These are phyloP conservation scores for Symmetrospora coprosmae DNA, from an alignment of 768 basidiomycete genomes.

Conservation along the genomic window DNA sequence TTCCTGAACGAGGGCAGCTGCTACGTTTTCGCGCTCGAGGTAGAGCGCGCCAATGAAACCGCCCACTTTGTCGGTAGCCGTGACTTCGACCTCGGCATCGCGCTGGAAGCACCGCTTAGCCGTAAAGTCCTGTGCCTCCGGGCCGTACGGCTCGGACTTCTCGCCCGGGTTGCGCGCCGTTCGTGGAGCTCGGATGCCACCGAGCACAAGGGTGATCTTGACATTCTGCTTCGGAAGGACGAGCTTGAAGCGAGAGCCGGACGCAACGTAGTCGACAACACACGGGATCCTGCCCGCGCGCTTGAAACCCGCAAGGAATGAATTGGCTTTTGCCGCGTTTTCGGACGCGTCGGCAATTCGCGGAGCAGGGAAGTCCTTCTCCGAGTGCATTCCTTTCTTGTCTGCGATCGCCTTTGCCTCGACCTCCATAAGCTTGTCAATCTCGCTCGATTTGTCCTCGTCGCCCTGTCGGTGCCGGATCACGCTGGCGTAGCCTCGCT, in stretches of 20 bases:
- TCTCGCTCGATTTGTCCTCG: slow-evolving; percentile 83
- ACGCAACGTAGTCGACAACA: slow-evolving; percentile 80
- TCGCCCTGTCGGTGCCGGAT: slow-evolving; percentile 84
- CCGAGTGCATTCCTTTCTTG: slow-evolving; percentile 71
- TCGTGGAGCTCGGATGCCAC: slow-evolving; percentile 82
- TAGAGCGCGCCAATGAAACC: slow-evolving; percentile 45
- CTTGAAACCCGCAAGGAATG: slow-evolving; percentile 83
- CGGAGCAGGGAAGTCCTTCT: slow-evolving; percentile 67
- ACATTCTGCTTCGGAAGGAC: slow-evolving; percentile 47
- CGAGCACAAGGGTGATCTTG: slow-evolving; percentile 77
- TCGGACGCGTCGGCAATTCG: slow-evolving; percentile 84
- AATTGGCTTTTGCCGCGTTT: slow-evolving; percentile 59
- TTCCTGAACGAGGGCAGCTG: slow-evolving; percentile 65
- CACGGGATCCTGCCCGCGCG: slow-evolving; percentile 68
- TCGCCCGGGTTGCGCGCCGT: slow-evolving; percentile 62
- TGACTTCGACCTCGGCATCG: slow-evolving; percentile 84
- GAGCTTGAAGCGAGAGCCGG: slow-evolving; percentile 93
- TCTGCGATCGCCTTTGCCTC: slow-evolving; percentile 79
- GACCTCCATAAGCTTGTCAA: slow-evolving; percentile 87
- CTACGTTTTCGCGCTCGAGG: slow-evolving; percentile 74
- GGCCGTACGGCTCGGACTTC: slow-evolving; percentile 76
- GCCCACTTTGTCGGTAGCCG: slow-evolving; percentile 79
- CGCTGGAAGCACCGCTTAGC: slow-evolving; percentile 75
- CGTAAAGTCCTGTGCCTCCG: slow-evolving; percentile 66
- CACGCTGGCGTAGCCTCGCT: slow-evolving; percentile 77